Base-by-base conservation (phyloP, 176 grass and related monocot species). In the barley (Hordeum vulgare) region DNA sequence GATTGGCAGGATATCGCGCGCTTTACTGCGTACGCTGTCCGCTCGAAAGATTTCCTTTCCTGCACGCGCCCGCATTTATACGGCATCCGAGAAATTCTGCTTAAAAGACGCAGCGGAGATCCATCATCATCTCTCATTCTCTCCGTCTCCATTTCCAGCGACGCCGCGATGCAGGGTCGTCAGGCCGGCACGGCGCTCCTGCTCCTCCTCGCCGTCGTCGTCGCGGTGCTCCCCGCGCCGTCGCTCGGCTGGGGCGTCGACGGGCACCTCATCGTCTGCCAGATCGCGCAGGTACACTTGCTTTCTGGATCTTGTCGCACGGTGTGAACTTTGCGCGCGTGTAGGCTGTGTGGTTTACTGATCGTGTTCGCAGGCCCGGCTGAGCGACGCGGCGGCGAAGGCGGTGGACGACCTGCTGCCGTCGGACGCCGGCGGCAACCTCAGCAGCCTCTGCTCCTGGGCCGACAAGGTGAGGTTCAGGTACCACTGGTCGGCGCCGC, bases 381-480 rank as follows among this genome's bases (percentile, higher is more conserved):
- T 87, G 77, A 83, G 62, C 23, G 78, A 54, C 59, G 57, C 86
- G 9, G 87, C 87, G n/a, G 61, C 81, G 10, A 75, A 83, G 59
- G 92, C 87, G 23, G 87, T 87, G 53, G 82, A 33, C 67, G 87
- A 82, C 2, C 81, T 94, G 45, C 92, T 94, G 76, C 92, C 92
- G 10, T 83, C 70, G 5, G 87, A 85, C 70, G 92, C 87, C 28
- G 53, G 51, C 17, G 56, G 80, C 77, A 34, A 85, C 63, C 92
- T 89, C 60, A 83, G 89, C 87, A 87, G 81, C 74, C 82, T 94
- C 29, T 91, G 92, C 71, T 82, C 84, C 4, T 89, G 89, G 89
- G 89, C 92, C n/a, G 89, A 91, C 65, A 51, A 44, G 2, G 60
- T 94, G 14, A 80, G 79, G 74, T 91, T 89, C 81, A 20, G 67